Evolutionary conservation across 2,329 filamentous ascomycete genomes (phyloP), one percentile per base, ranked within the genome.

Genomic region (Mariannaea sp.): DNA sequence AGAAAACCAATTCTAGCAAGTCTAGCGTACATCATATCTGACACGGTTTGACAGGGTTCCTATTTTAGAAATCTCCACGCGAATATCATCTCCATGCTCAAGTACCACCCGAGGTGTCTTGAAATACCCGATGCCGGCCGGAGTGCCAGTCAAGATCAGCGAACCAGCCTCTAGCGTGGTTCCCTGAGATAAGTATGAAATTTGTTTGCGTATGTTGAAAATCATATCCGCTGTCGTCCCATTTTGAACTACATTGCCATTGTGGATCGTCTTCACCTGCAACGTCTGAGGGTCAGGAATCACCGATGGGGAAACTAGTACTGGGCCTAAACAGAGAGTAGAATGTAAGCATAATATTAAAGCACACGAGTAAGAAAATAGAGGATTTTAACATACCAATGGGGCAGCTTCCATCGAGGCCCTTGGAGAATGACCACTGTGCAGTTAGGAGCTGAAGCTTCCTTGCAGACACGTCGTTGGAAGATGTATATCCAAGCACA

Each of bases 341-440:
- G 26, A 13, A 22, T 8, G 24, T 40, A 4, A 30, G 14, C 33
- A 32, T 29, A n/a, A 38, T 8, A 38, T 10, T 13, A 12, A 32
- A 32, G 9, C 9, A 32, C 9, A n/a, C n/a, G n/a, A 10, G 9
- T 6, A 32, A 8, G 29, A 8, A 5, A 8, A 24, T 16, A 19
- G 4, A 20, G 5, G 14, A 17, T 5, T 8, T 24, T n/a, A 5
- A 32, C 29, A 8, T 36, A 51, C 48, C 48, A 10, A 51, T 44
- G 3, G 48, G 48, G 22, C 48, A 51, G 24, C 48, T 51, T 9
- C 24, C 24, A 16, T 51, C 48, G 19, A 51, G 48, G 14, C 48
- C 48, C 16, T 51, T 51, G 2, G 38, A 43, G 16, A 45, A 51
- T 2, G 40, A 51, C 40, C 48, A 51, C 27, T 51, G 48, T 16